Percentiles rank a stretch among this genome's conserved stretches.
These are phyloP conservation scores for Epichloe baconii DNA, from an alignment of 2,329 filamentous ascomycete species.

Conservation along the genomic window DNA sequence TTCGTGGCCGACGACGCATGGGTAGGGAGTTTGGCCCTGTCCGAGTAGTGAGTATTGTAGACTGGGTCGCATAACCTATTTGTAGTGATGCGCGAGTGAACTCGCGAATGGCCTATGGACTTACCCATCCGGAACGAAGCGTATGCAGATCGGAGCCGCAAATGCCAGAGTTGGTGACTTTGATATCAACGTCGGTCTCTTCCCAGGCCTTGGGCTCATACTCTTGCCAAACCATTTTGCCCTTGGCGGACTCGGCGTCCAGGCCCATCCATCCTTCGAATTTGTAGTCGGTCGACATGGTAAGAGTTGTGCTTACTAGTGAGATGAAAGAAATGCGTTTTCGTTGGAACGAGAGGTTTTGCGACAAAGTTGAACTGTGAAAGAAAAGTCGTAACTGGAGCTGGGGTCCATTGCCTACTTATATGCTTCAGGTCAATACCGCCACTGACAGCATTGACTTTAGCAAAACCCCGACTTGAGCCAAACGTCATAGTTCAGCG, in stretches of 20 bases:
- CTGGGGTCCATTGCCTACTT: neutral
- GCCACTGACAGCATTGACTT: slow-evolving; percentile 1
- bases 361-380: neutral
- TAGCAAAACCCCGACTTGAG: neutral
- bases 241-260: slow-evolving; percentile 26
- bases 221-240: slow-evolving; percentile 41
- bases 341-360: neutral
- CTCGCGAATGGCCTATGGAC: slow-evolving; percentile 1
- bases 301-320: neutral
- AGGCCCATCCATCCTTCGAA: slow-evolving; percentile 40
- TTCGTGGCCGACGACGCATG: slow-evolving; percentile 50
- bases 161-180: slow-evolving; percentile 52
- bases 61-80: neutral
- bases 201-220: slow-evolving; percentile 54
- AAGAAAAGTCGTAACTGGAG: too few relatives aligned
- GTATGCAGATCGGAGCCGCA: slow-evolving; percentile 51
- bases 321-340: neutral
- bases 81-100: neutral
- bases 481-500: neutral
- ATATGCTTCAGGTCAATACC: neutral
- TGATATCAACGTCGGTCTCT: slow-evolving; percentile 52
- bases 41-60: neutral
- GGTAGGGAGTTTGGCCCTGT: slow-evolving; percentile 15
- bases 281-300: slow-evolving; percentile 25
- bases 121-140: slow-evolving; percentile 39